Evolutionary conservation across 208 protist genomes (phyloP), one percentile per base, ranked within the genome.

Genomic region (Acanthamoeba triangularis): DNA sequence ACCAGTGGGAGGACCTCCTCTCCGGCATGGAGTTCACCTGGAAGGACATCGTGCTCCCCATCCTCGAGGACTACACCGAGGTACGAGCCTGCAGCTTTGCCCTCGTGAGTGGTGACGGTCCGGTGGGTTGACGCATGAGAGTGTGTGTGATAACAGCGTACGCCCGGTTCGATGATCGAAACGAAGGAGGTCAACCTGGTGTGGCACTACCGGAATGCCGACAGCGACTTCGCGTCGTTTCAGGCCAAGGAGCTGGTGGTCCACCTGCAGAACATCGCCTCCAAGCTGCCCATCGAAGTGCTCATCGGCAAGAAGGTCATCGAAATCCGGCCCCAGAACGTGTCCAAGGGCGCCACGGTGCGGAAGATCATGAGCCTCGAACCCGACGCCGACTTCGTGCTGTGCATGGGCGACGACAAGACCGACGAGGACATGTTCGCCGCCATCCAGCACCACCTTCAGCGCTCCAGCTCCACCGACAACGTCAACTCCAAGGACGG

Each of bases 141-240:
- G n/a, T n/a, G n/a, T n/a, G n/a, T n/a, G n/a, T n/a, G n/a, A n/a
- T n/a, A 30, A 41, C 37, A 80, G 88, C 49, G 96, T 35, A 97
- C 97, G 10, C 95, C 97, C 2, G 97, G 97, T 28, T 97, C 95
- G 18, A 95, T 97, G 59, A 78, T 97, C 44, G 97, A 98, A 49
- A 37, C 63, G 1, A 98, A 98, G 54, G 67, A 97, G 35, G 80
- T 94, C 3, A 97, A 96, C 56, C 8, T 98, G 1, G 96, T 94
- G 20, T 98, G 96, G 96, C 96, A 98, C 72, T 98, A 97, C 72
- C 82, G 97, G 30, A 97, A 97, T 44, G 85, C 97, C 1, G 97
- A 98, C 67, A 84, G 76, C 49, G 97, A 98, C 49, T 98, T 98
- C 97, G 97, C 96, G 20, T 82, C 95, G 44, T 97, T 92, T 67